A percentile compares a stretch with the other conserved stretches of the same genome.
These are phyloP conservation scores for Mantamonas sphyraenae DNA, from an alignment of 78 protist species.

Conservation along the genomic window DNA sequence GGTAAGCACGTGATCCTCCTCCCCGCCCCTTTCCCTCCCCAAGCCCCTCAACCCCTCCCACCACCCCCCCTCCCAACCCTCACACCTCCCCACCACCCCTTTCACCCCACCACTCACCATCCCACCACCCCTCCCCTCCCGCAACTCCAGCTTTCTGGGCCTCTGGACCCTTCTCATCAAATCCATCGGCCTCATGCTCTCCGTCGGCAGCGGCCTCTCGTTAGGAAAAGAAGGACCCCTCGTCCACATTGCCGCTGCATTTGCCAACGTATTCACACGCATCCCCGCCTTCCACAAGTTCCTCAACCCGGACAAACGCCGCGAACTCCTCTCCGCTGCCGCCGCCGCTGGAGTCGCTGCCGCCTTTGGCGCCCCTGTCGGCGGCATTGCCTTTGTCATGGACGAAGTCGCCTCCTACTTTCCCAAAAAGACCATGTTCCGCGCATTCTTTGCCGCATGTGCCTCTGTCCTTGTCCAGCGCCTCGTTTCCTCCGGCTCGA, in stretches of 20 bases:
- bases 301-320: constrained; percentile 17
- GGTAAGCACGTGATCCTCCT: constrained; percentile 2
- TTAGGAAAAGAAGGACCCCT: constrained; percentile 62
- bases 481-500: no score
- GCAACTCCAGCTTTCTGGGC: constrained; percentile 17
- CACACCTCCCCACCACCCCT: no score
- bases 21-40: not conserved
- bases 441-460: constrained; percentile 44
- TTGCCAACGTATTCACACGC: constrained; percentile 1
- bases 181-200: constrained; percentile 5
- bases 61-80: no score
- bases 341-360: constrained; percentile 56
- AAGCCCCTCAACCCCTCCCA: no score
- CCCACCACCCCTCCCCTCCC: no score
- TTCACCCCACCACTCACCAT: no score
- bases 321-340: constrained; percentile 44
- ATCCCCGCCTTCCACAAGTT: constrained; percentile 20
- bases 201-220: constrained; percentile 26
- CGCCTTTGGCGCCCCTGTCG: constrained; percentile 60
- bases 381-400: constrained; percentile 22
- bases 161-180: constrained; percentile 23
- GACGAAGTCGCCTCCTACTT: constrained; percentile 44
- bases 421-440: constrained; percentile 40
- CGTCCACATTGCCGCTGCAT: constrained; percentile 27
- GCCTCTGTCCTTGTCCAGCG: constrained; percentile 11